Conservation (phyloP, 202 grass and related monocot species). For the Schoenoplectus tabernaemontani region DNA sequence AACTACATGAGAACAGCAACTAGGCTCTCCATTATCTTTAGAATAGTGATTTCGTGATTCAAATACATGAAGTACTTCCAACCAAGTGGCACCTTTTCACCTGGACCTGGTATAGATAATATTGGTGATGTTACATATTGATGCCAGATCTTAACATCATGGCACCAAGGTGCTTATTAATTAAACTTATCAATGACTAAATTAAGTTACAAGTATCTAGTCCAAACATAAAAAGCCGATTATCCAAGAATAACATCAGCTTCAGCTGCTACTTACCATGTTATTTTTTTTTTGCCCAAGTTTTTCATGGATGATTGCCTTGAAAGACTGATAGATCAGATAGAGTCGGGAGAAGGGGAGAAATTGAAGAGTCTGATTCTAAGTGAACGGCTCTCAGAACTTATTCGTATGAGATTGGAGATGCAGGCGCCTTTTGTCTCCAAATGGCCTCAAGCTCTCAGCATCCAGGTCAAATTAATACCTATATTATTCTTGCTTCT, state of each 20-base stretch:
- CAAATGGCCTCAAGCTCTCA: slow-evolving; percentile 94
- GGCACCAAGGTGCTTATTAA: not conserved
- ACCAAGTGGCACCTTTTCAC: not conserved
- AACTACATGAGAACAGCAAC: not conserved
- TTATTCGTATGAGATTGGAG: slow-evolving; percentile 68
- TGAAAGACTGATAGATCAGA: slow-evolving; percentile 64
- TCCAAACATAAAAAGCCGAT: not conserved
- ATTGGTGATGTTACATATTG: not conserved
- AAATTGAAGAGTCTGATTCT: slow-evolving; percentile 59
- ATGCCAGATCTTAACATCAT: not conserved
- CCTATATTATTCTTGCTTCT: not conserved
- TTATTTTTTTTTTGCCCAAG: slow-evolving; percentile 20
- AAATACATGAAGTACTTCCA: not conserved
- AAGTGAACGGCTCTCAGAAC: slow-evolving; percentile 59
- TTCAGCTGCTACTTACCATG: not conserved
- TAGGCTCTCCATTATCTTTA: not conserved
- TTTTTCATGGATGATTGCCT: slow-evolving; percentile 99
- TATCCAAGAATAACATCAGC: not conserved
- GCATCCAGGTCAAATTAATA: slow-evolving; percentile 53
- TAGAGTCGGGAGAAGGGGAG: slow-evolving; percentile 75
- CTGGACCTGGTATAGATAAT: not conserved
- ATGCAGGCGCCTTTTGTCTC: slow-evolving; percentile 90
- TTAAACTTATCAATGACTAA: not conserved
- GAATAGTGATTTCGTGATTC: not conserved
- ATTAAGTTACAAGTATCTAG: not conserved